Evolutionary conservation across 441 rosid genomes (phyloP), one percentile per base, ranked within the genome.

Genomic region (Gossypium gossypioides): DNA sequence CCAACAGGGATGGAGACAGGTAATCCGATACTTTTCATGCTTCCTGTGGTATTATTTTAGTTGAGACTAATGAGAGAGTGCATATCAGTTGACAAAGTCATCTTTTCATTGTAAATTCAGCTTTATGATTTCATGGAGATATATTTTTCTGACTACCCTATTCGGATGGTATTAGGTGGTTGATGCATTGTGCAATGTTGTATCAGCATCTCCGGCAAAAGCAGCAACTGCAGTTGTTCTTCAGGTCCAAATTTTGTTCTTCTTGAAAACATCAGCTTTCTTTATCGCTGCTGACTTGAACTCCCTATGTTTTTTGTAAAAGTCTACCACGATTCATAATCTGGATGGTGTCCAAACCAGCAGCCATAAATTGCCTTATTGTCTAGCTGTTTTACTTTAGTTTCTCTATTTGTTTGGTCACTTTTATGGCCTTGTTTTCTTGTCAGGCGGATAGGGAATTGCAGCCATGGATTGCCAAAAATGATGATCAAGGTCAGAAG

Each of bases 1-100:
- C 60, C 99, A 88, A 21, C 99, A 95, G 83, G 99, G 99, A 82
- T 95, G 99, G 98, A 87, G 95, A 90, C 99, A 95, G 98, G 99
- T 95, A 84, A 75, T 46, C 67, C 62, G 9, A 50, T 37, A 40
- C 51, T 37, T 54, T n/a, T 24, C 51, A 8, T 60, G 55, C 46
- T n/a, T 18, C 16, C 2, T 56, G 4, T 8, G 51, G n/a, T 44
- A 2, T 13, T 29, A 63, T 2, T 51, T 67, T 67, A 34, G 18
- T 19, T 25, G 71, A n/a, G 57, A n/a, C 58, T 67, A 67, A 25
- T 48, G 22, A 48, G 40, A n/a, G 70, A 19, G 44, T 24, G 44
- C 15, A 15, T 50, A 25, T 8, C 42, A 67, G 21, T 66, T 24
- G 58, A 22, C 27, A 29, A 24, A 48, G 58, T 2, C 18, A 29